phyloP scores from a whole-genome alignment of 495 filamentous ascomycete species.

The Bombardia bombarda region DNA sequence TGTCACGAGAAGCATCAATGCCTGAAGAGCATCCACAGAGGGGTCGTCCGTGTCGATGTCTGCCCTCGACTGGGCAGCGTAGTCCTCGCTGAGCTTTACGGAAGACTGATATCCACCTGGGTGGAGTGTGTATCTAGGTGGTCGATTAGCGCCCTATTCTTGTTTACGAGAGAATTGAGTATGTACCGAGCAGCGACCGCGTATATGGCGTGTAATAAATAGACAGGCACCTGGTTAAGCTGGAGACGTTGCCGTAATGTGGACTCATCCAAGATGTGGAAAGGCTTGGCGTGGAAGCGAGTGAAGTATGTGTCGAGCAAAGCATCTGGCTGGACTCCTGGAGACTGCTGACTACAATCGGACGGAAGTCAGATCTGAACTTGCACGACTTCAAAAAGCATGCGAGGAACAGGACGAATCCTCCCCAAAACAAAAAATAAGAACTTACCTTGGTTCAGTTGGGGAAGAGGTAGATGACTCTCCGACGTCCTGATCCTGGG shows the following conservation, averaged over 20 bases:
- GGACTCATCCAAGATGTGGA: conserved; percentile 67
- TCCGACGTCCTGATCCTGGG: conserved; percentile 1
- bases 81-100: conserved; percentile 54
- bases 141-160: conserved; percentile 4
- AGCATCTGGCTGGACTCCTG: conserved; percentile 42
- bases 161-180: background rate
- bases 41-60: conserved; percentile 74
- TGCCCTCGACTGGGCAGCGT: conserved; percentile 54
- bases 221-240: conserved; percentile 54
- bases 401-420: too few species aligned
- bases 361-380: too few species aligned
- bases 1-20: conserved; percentile 66
- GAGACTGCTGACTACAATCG: conserved; percentile 28
- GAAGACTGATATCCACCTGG: conserved; percentile 53
- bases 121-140: conserved; percentile 55
- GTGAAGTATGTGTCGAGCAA: conserved; percentile 71
- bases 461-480: conserved; percentile 13
- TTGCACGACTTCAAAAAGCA: too few species aligned
- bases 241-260: conserved; percentile 58
- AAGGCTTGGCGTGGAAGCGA: conserved; percentile 70
- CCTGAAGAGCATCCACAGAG: conserved; percentile 65
- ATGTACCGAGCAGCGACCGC: conserved; percentile 61
- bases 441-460: conserved; percentile 4
- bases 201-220: conserved; percentile 62
- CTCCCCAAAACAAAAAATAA: too few species aligned